A percentile compares a stretch with the other conserved stretches of the same genome.
Conservation (phyloP, 2,329 filamentous ascomycete species). For the Balansia obtecta region DNA sequence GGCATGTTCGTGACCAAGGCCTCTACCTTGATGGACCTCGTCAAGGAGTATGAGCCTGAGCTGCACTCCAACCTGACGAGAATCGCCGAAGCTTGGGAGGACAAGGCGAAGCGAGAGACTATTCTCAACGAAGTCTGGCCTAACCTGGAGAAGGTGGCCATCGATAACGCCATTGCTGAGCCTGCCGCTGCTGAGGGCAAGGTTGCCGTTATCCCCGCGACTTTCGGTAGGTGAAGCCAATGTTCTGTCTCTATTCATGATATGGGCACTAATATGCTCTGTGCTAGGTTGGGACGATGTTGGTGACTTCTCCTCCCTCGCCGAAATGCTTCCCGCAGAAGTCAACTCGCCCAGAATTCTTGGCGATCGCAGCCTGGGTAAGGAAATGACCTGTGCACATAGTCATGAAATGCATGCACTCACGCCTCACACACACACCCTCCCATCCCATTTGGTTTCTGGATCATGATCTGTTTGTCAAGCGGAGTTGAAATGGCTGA, state of each 20-base stretch:
- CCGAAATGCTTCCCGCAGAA: slow-evolving; percentile 16
- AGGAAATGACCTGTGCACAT: not conserved
- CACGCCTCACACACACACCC: too few relatives aligned
- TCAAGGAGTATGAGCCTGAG: slow-evolving; percentile 14
- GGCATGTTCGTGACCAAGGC: slow-evolving; percentile 17
- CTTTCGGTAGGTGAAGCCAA: slow-evolving; percentile 10
- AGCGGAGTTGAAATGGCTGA: not conserved
- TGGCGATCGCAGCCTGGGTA: slow-evolving; percentile 13
- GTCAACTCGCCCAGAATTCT: slow-evolving; percentile 13
- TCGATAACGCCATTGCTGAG: slow-evolving; percentile 16
- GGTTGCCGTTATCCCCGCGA: slow-evolving; percentile 15
- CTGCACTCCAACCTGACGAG: slow-evolving; percentile 11
- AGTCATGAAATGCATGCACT: too few relatives aligned
- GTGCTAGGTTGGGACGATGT: slow-evolving; percentile 15
- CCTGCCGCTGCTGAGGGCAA: slow-evolving; percentile 15
- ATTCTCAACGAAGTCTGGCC: slow-evolving; percentile 14
- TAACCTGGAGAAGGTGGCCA: slow-evolving; percentile 14
- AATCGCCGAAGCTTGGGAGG: slow-evolving; percentile 14
- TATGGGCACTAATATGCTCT: slow-evolving; percentile 5
- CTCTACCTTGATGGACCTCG: slow-evolving; percentile 14
- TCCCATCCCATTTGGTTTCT: not conserved
- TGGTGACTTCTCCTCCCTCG: slow-evolving; percentile 15
- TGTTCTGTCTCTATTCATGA: not conserved
- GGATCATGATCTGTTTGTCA: not conserved
- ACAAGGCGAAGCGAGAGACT: slow-evolving; percentile 10